phyloP scores from a whole-genome alignment of 148 eudicot species.

The Chenopodium suecicum region DNA sequence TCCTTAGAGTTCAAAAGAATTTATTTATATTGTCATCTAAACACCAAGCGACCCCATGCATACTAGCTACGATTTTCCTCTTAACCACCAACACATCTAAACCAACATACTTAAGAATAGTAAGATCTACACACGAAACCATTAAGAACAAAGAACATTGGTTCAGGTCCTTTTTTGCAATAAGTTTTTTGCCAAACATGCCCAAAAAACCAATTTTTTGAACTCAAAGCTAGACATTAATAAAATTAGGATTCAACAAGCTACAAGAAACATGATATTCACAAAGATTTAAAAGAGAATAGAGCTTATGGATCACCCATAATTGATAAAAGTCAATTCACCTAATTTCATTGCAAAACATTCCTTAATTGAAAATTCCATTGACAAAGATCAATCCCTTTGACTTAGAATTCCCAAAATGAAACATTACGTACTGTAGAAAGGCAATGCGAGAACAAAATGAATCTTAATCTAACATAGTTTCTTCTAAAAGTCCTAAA shows the following conservation, averaged over 20 bases:
- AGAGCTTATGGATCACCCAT: background rate
- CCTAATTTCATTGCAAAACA: background rate
- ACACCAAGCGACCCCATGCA: background rate
- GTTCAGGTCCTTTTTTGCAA: background rate
- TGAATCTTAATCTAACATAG: background rate
- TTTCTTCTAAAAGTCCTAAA: background rate
- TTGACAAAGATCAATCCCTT: background rate
- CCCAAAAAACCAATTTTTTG: background rate
- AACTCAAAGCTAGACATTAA: background rate
- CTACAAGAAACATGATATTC: background rate
- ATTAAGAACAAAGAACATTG: background rate
- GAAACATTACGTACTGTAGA: background rate
- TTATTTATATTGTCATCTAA: background rate
- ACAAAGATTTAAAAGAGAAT: background rate
- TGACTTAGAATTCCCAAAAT: background rate
- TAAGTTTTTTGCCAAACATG: background rate
- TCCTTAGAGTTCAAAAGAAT: background rate
- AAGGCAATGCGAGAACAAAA: background rate
- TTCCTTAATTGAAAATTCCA: background rate
- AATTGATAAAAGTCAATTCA: background rate
- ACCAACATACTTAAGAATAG: background rate
- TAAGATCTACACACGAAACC: background rate
- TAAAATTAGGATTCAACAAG: background rate
- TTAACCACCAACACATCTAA: background rate
- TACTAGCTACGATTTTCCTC: background rate